Evolutionary conservation across 208 protist species (phyloP).

Genomic region (Trypanosoma cruzi): DNA sequence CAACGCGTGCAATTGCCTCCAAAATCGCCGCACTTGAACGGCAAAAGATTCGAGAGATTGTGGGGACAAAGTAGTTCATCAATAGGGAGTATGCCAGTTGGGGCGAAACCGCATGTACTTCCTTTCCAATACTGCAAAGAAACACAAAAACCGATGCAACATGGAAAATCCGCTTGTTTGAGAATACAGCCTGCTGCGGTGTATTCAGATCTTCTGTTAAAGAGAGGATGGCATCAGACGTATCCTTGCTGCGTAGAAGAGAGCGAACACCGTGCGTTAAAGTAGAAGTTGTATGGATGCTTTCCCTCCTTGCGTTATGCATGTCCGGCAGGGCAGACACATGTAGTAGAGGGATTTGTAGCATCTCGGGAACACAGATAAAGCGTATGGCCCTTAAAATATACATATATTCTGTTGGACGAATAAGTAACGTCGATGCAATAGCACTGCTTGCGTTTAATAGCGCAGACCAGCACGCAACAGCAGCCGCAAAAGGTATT

Average conservation of each 20-base stretch:
- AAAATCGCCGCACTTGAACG: slow-evolving; percentile 52
- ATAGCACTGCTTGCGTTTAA: slow-evolving; percentile 48
- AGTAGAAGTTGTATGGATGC: not conserved
- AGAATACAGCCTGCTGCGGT: slow-evolving; percentile 35
- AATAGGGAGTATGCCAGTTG: slow-evolving; percentile 36
- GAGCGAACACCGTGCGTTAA: not conserved
- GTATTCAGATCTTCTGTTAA: slow-evolving; percentile 10
- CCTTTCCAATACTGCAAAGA: slow-evolving; percentile 41
- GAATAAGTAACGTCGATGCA: slow-evolving; percentile 46
- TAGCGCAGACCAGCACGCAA: slow-evolving; percentile 57
- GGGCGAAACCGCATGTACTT: slow-evolving; percentile 21
- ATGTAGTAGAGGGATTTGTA: slow-evolving; percentile 58
- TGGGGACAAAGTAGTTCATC: slow-evolving; percentile 50
- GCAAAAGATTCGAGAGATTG: slow-evolving; percentile 39
- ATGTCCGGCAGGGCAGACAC: slow-evolving; percentile 20
- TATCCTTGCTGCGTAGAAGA: slow-evolving; percentile 23
- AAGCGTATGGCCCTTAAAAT: slow-evolving; percentile 57
- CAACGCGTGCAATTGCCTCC: slow-evolving; percentile 62
- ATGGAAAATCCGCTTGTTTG: slow-evolving; percentile 39
- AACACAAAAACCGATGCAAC: slow-evolving; percentile 57
- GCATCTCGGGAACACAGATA: slow-evolving; percentile 46
- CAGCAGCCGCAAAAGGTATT: slow-evolving; percentile 39
- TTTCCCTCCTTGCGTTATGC: not conserved
- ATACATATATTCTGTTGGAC: slow-evolving; percentile 60
- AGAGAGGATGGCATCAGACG: slow-evolving; percentile 25